phyloP scores from a whole-genome alignment of 352 stramenopile species.

The Pythium pyrilobum region DNA sequence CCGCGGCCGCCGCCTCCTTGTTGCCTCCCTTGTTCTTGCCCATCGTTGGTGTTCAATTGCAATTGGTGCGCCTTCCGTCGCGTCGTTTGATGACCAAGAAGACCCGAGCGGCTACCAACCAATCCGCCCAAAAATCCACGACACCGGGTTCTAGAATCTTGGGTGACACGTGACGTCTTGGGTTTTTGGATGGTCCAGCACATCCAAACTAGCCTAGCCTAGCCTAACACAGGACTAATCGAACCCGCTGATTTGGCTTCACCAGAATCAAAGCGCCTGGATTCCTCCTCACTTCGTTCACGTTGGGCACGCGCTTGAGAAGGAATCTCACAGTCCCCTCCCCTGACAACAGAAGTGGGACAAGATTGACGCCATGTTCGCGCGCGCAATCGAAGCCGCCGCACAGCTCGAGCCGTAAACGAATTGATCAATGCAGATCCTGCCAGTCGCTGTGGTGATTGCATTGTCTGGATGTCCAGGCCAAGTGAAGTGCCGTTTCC shows the following conservation, averaged over 20 bases:
- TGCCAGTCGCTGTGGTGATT: too few relatives aligned
- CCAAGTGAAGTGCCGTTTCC: too few relatives aligned
- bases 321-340: too few relatives aligned
- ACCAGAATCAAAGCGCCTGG: too few relatives aligned
- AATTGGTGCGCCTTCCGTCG: background rate
- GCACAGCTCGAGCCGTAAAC: too few relatives aligned
- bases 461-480: too few relatives aligned
- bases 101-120: slow-evolving; percentile 12
- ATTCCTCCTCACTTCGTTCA: too few relatives aligned
- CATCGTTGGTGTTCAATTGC: slow-evolving; percentile 10
- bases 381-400: too few relatives aligned
- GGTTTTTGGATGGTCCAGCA: slow-evolving; percentile 11
- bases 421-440: too few relatives aligned
- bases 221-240: too few relatives aligned
- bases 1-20: background rate
- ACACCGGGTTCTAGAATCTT: slow-evolving; percentile 4
- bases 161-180: slow-evolving; percentile 1
- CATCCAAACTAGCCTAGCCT: background rate
- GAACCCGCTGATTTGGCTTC: too few relatives aligned
- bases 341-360: background rate
- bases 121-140: slow-evolving; percentile 7
- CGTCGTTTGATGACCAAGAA: slow-evolving; percentile 15
- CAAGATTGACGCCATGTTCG: background rate
- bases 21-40: slow-evolving; percentile 22
- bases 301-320: too few relatives aligned